phyloP scores from a whole-genome alignment of 371 early-diverging fungal genomes.

The Synchytrium microbalum region DNA sequence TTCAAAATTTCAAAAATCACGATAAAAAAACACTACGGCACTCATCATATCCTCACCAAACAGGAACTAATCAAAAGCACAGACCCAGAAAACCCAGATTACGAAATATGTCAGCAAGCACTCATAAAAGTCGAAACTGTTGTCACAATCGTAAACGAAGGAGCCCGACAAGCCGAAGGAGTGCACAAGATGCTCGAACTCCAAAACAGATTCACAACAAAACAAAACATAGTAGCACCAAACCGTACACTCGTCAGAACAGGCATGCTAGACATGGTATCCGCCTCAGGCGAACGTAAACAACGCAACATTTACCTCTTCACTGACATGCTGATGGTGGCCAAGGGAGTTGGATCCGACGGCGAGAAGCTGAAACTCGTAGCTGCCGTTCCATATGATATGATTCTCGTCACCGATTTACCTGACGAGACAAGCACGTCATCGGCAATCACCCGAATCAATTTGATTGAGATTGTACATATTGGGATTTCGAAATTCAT shows the following conservation, averaged over 20 bases:
- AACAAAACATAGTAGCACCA: conserved; percentile 33
- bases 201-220: conserved; percentile 32
- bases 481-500: conserved; percentile 20
- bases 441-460: background rate
- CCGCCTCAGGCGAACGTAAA: conserved; percentile 16
- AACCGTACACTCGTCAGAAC: conserved; percentile 31
- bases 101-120: conserved; percentile 23
- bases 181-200: conserved; percentile 39
- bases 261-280: conserved; percentile 25
- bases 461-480: conserved; percentile 28
- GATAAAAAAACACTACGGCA: background rate
- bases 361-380: conserved; percentile 36
- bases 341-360: conserved; percentile 24
- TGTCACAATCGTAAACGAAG: conserved; percentile 43
- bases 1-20: conserved; percentile 5
- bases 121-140: conserved; percentile 38
- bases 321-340: conserved; percentile 40
- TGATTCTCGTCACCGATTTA: conserved; percentile 30
- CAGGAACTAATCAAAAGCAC: conserved; percentile 36
- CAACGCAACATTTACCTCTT: conserved; percentile 41
- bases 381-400: conserved; percentile 36
- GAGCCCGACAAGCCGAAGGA: conserved; percentile 34
- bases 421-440: conserved; percentile 16
- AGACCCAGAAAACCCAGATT: conserved; percentile 32
- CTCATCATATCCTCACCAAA: background rate